A percentile compares a stretch with the other conserved stretches of the same genome.
phyloP scores from a whole-genome alignment of 176 grass and related monocot species.

The Oryza coarctata region DNA sequence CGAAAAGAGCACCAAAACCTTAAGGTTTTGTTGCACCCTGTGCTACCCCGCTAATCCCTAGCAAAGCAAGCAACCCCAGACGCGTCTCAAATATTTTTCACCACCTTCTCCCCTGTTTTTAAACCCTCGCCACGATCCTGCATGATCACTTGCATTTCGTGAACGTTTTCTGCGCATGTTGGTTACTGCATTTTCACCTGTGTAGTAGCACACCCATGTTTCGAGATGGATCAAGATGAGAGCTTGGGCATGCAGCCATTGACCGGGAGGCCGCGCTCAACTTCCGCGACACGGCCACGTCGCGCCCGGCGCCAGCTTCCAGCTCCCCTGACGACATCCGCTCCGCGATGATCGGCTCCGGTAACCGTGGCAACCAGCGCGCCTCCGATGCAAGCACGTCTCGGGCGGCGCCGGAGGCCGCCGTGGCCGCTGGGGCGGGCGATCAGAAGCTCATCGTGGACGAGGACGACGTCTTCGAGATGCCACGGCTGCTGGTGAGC shows the following conservation, averaged over 20 bases:
- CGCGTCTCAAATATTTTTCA: conserved; percentile 8
- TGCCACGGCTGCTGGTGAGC: conserved; percentile 60
- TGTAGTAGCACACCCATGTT: no score
- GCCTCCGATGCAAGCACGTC: background rate
- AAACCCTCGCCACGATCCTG: conserved; percentile 25
- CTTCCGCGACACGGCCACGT: conserved; percentile 39
- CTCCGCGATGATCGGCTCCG: background rate
- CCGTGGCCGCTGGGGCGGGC: background rate
- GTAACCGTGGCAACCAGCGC: background rate
- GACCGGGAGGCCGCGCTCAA: conserved; percentile 48
- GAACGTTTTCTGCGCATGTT: background rate
- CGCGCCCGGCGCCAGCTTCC: conserved; percentile 39
- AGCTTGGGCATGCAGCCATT: background rate
- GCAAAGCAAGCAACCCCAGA: conserved; percentile 37
- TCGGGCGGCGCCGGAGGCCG: background rate
- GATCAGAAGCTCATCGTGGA: conserved; percentile 37
- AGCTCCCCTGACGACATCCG: conserved; percentile 57
- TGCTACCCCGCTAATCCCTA: conserved; percentile 65
- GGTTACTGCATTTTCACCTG: background rate
- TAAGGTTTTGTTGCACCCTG: conserved; percentile 28
- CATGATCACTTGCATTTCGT: background rate
- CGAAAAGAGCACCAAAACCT: background rate
- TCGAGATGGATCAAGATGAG: conserved; percentile 8
- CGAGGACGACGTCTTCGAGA: conserved; percentile 72
- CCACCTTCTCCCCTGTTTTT: conserved; percentile 26